phyloP scores from a whole-genome alignment of 179 eudicot species.

The Beta lomatogona region DNA sequence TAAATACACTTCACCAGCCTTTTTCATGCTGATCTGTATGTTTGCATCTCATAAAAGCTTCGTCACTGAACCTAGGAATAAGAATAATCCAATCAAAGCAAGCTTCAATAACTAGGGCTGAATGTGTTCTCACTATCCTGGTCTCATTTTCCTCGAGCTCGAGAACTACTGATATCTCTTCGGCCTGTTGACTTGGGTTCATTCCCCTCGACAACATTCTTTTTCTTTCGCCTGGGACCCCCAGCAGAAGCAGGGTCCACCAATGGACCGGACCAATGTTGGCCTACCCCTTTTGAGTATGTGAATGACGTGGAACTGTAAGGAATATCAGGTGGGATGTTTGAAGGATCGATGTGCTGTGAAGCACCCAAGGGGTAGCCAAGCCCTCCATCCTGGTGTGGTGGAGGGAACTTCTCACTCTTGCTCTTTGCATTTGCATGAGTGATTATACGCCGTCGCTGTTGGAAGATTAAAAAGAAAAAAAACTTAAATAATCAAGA shows the following conservation, averaged over 20 bases:
- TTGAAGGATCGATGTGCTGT: conserved; percentile 71
- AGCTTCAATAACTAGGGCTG: conserved; percentile 18
- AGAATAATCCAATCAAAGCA: neutral
- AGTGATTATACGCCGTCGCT: conserved; percentile 73
- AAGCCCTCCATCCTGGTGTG: conserved; percentile 88
- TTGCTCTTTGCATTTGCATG: conserved; percentile 88
- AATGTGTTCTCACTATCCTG: conserved; percentile 7
- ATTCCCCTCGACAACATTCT: conserved; percentile 37
- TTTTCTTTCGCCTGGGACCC: conserved; percentile 62
- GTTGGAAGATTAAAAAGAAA: conserved; percentile 33
- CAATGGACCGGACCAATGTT: conserved; percentile 87
- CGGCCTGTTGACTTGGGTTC: conserved; percentile 37
- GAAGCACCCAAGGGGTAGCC: conserved; percentile 81
- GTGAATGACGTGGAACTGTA: conserved; percentile 65
- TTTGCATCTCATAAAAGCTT: neutral
- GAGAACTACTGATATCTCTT: conserved; percentile 35
- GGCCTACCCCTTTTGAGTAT: conserved; percentile 55
- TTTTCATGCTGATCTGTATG: neutral
- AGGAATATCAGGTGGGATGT: conserved; percentile 71
- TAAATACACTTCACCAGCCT: conserved; percentile 31
- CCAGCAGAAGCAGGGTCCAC: conserved; percentile 66
- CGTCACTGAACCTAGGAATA: neutral
- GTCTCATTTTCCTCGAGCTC: conserved; percentile 40
- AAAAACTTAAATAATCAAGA: neutral
- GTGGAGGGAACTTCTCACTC: conserved; percentile 94